A percentile compares a stretch with the other conserved stretches of the same genome.
Conservation (phyloP, 1,284 basidiomycete genomes). For the Mycena sp. region DNA sequence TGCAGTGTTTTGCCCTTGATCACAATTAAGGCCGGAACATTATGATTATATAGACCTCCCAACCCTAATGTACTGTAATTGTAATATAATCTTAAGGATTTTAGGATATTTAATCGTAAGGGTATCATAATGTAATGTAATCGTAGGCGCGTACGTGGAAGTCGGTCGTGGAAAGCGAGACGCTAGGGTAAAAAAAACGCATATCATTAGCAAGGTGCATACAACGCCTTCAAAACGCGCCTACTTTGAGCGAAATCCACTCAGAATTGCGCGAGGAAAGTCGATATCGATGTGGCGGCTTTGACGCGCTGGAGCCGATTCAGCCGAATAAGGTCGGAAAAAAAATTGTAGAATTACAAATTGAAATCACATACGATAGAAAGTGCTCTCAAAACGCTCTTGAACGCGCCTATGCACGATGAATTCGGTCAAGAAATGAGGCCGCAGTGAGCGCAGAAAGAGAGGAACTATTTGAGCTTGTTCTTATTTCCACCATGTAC, state of each 20-base stretch:
- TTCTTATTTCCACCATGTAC: no score
- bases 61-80: no score
- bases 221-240: not conserved
- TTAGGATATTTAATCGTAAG: no score
- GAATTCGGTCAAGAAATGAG: not conserved
- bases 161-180: not conserved
- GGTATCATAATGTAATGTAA: no score
- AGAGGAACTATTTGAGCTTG: no score
- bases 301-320: not conserved
- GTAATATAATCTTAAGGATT: no score
- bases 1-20: no score
- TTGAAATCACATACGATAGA: not conserved
- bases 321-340: slow-evolving; percentile 3
- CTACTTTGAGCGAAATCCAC: not conserved
- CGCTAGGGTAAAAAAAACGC: not conserved
- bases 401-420: no score
- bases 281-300: not conserved
- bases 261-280: not conserved
- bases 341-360: not conserved
- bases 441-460: not conserved
- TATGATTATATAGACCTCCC: no score
- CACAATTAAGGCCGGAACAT: no score
- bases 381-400: not conserved
- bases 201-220: not conserved
- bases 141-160: not conserved